These are phyloP conservation scores for Trichoderma cornu-damae DNA, from an alignment of 2,329 filamentous ascomycete species.

Conservation along the genomic window DNA sequence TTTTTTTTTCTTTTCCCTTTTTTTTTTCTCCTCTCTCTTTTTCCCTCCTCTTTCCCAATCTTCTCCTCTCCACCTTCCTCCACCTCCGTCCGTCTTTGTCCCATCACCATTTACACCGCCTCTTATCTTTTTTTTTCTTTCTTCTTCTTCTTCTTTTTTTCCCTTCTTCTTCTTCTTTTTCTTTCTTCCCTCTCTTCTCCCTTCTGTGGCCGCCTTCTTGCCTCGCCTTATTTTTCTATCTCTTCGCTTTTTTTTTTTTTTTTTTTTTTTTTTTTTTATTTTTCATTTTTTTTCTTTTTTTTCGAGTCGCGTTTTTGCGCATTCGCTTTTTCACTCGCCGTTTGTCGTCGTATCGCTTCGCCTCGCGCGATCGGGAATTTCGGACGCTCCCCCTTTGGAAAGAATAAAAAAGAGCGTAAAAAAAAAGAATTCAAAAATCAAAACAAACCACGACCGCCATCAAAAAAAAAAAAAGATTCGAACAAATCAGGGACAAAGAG, in stretches of 20 bases:
- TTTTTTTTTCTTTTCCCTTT: slow-evolving; percentile 31
- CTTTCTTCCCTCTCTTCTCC: slow-evolving; percentile 24
- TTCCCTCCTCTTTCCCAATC: slow-evolving; percentile 29
- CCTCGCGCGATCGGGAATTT: slow-evolving; percentile 10
- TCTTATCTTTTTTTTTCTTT: slow-evolving; percentile 28
- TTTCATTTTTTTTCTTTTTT: no score
- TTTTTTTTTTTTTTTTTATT: slow-evolving; percentile 7
- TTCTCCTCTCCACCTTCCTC: slow-evolving; percentile 28
- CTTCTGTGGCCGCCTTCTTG: slow-evolving; percentile 17
- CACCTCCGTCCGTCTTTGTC: slow-evolving; percentile 25
- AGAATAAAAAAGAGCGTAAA: background rate
- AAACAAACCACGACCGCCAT: slow-evolving; percentile 16
- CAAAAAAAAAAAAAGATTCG: background rate
- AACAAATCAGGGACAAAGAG: slow-evolving; percentile 17
- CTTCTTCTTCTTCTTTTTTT: slow-evolving; percentile 17
- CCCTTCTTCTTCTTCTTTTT: slow-evolving; percentile 12
- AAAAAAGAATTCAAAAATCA: slow-evolving; percentile 3
- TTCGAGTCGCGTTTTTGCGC: slow-evolving; percentile 11
- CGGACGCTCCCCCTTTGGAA: background rate
- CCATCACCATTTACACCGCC: slow-evolving; percentile 29
- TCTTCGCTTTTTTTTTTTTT: slow-evolving; percentile 15
- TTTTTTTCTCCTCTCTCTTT: slow-evolving; percentile 29
- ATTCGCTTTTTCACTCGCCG: slow-evolving; percentile 8
- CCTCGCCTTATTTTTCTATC: slow-evolving; percentile 11
- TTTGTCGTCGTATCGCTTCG: slow-evolving; percentile 7